phyloP scores from a whole-genome alignment of 768 basidiomycete species.

The Zangia roseola region DNA sequence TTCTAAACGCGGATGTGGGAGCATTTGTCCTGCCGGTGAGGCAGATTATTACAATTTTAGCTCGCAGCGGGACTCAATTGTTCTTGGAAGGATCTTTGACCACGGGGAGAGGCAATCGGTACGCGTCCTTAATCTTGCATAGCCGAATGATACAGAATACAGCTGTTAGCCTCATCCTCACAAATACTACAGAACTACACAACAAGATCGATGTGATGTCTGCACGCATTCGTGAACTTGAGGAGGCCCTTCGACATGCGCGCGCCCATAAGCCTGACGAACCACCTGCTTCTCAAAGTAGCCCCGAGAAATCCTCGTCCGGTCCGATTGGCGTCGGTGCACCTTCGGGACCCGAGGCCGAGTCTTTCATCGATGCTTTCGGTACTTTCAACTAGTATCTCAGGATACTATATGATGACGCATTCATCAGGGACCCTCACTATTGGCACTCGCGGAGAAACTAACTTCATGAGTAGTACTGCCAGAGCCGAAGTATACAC shows the following conservation, averaged over 20 bases:
- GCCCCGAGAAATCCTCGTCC: slow-evolving; percentile 22
- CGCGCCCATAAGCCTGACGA: slow-evolving; percentile 49
- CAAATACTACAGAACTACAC: slow-evolving; percentile 72
- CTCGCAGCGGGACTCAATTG: background rate
- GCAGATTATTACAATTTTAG: background rate
- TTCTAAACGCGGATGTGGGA: slow-evolving; percentile 67
- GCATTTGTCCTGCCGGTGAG: slow-evolving; percentile 75
- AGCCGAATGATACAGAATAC: background rate
- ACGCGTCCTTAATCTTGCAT: slow-evolving; percentile 2
- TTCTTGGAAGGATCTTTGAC: slow-evolving; percentile 45
- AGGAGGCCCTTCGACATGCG: slow-evolving; percentile 51
- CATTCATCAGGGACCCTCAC: slow-evolving; percentile 51
- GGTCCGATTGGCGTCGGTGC: slow-evolving; percentile 6
- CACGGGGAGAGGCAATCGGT: slow-evolving; percentile 62
- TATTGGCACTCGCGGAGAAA: slow-evolving; percentile 53
- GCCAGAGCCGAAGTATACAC: slow-evolving; percentile 63
- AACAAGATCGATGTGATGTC: slow-evolving; percentile 56
- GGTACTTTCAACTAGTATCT: slow-evolving; percentile 31
- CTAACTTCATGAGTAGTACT: slow-evolving; percentile 60
- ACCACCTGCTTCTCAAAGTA: slow-evolving; percentile 42
- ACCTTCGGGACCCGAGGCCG: slow-evolving; percentile 35
- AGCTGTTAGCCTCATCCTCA: slow-evolving; percentile 48
- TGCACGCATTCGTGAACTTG: slow-evolving; percentile 58
- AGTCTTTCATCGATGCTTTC: slow-evolving; percentile 48
- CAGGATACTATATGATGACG: background rate